Evolutionary conservation across 106 monocot species (phyloP).

Genomic region (Agapanthus africanus): DNA sequence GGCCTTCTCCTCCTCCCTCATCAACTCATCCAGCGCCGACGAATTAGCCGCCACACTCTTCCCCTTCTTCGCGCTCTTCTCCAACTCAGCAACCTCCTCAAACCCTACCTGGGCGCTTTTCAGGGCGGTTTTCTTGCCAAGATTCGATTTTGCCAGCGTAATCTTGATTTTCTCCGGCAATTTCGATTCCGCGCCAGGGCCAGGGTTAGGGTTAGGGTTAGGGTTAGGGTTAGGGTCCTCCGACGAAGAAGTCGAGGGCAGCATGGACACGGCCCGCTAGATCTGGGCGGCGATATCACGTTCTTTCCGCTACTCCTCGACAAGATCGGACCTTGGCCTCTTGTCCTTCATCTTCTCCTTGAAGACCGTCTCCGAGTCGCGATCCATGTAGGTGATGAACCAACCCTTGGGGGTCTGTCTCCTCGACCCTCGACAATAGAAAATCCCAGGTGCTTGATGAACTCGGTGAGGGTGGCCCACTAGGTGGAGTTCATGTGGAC

Average conservation of each 20-base stretch:
- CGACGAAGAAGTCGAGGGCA: slow-evolving; percentile 6
- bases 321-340: slow-evolving; percentile 61
- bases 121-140: neutral
- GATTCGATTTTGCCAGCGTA: slow-evolving; percentile 20
- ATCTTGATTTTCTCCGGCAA: slow-evolving; percentile 46
- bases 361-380: slow-evolving; percentile 76
- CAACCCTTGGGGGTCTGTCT: slow-evolving; percentile 96
- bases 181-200: neutral
- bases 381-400: slow-evolving; percentile 95
- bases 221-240: neutral
- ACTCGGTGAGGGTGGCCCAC: slow-evolving; percentile 95
- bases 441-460: slow-evolving; percentile 83
- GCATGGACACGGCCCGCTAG: slow-evolving; percentile 35
- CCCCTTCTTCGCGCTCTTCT: slow-evolving; percentile 27
- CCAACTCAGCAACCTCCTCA: slow-evolving; percentile 25
- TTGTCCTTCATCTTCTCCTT: slow-evolving; percentile 76
- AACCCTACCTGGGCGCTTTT: slow-evolving; percentile 26
- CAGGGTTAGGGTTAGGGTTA: neutral
- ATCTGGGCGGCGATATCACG: slow-evolving; percentile 65
- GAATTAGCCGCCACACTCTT: slow-evolving; percentile 6
- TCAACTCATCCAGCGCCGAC: slow-evolving; percentile 65
- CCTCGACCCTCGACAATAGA: slow-evolving; percentile 97
- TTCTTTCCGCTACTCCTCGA: slow-evolving; percentile 84
- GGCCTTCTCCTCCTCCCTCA: slow-evolving; percentile 90
- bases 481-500: slow-evolving; percentile 94